A percentile compares a stretch with the other conserved stretches of the same genome.
These are phyloP conservation scores for Coprinellus aureogranulatus DNA, from an alignment of 768 basidiomycete species.

Conservation along the genomic window DNA sequence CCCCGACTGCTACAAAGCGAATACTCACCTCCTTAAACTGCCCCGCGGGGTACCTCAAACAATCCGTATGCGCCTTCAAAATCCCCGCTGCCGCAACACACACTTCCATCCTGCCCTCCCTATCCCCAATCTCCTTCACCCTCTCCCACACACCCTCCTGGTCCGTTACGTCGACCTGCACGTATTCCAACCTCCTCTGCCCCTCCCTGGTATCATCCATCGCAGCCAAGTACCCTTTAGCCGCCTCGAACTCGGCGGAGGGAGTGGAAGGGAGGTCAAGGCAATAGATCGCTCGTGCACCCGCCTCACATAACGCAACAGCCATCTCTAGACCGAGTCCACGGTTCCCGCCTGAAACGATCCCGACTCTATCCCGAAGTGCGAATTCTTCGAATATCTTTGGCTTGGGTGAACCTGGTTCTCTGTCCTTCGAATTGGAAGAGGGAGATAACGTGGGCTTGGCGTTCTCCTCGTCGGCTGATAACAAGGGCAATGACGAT, in stretches of 20 bases:
- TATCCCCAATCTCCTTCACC: slow-evolving; percentile 58
- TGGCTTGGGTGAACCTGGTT: slow-evolving; percentile 33
- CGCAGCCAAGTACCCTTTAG: slow-evolving; percentile 48
- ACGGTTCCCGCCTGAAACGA: slow-evolving; percentile 64
- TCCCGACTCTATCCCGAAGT: slow-evolving; percentile 53
- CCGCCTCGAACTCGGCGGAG: slow-evolving; percentile 55
- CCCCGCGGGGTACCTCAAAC: slow-evolving; percentile 62
- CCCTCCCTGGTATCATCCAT: slow-evolving; percentile 35
- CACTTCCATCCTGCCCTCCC: slow-evolving; percentile 69
- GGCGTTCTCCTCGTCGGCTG: not conserved
- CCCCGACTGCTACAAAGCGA: too few species aligned
- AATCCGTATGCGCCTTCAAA: slow-evolving; percentile 55
- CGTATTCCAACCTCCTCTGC: slow-evolving; percentile 50
- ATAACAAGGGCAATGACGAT: slow-evolving; percentile 1
- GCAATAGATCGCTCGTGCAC: slow-evolving; percentile 68
- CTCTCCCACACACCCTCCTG: slow-evolving; percentile 58
- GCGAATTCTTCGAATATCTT: slow-evolving; percentile 62
- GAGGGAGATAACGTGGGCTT: not conserved
- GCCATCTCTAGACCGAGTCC: slow-evolving; percentile 86
- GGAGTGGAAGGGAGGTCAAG: slow-evolving; percentile 59
- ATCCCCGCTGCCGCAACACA: slow-evolving; percentile 80
- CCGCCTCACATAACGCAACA: slow-evolving; percentile 68
- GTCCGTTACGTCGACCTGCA: slow-evolving; percentile 62
- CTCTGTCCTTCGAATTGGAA: slow-evolving; percentile 2
- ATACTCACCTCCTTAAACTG: slow-evolving; percentile 62